Conservation (phyloP, 1,284 basidiomycete genomes). For the Moniliella sp. region DNA sequence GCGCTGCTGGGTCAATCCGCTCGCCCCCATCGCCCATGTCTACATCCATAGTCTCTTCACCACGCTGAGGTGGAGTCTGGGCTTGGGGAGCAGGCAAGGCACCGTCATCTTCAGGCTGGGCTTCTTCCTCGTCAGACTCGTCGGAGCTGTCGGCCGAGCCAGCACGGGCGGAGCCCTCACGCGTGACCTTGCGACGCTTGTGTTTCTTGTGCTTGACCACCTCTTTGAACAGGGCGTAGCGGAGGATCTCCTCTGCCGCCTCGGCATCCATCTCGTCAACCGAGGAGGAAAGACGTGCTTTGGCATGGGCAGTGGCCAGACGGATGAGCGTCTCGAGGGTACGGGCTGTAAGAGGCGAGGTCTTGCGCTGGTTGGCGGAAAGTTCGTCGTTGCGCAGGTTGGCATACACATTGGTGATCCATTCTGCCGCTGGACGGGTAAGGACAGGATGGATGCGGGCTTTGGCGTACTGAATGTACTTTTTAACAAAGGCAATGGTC, state of each 20-base stretch:
- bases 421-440: conserved; percentile 78
- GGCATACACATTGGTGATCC: conserved; percentile 80
- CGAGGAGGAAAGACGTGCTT: conserved; percentile 63
- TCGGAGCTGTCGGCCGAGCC: conserved; percentile 41
- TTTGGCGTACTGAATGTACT: conserved; percentile 96
- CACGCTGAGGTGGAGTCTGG: neutral
- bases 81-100: neutral
- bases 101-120: conserved; percentile 7
- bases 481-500: conserved; percentile 83
- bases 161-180: conserved; percentile 10
- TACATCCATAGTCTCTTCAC: conserved; percentile 39
- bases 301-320: conserved; percentile 89
- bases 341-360: conserved; percentile 87
- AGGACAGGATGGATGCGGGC: conserved; percentile 49
- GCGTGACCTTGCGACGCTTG: conserved; percentile 37
- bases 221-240: conserved; percentile 93
- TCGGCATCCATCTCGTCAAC: conserved; percentile 70
- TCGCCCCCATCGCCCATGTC: conserved; percentile 39
- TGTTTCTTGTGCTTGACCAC: conserved; percentile 51
- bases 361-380: conserved; percentile 79
- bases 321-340: conserved; percentile 96
- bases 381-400: conserved; percentile 75
- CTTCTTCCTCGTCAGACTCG: conserved; percentile 4
- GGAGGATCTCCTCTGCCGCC: conserved; percentile 78
- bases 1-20: conserved; percentile 20